These are phyloP conservation scores for Beverwykella pulmonaria DNA, from an alignment of 495 filamentous ascomycete species.

Conservation along the genomic window DNA sequence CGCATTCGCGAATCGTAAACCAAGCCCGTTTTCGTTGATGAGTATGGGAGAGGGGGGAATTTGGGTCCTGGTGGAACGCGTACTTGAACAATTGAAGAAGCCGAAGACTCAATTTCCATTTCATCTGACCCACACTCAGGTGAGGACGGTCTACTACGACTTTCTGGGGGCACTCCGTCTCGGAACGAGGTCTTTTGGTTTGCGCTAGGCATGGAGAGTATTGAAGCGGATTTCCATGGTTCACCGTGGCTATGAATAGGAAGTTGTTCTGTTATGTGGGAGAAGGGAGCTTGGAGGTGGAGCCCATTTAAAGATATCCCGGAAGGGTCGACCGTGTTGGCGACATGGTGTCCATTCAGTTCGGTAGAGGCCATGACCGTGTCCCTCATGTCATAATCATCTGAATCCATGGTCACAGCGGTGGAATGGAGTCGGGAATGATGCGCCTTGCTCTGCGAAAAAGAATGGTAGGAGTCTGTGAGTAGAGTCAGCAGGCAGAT, in stretches of 20 bases:
- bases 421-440: background rate
- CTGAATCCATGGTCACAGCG: background rate
- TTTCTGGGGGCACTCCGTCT: background rate
- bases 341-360: background rate
- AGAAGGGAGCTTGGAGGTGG: background rate
- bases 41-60: constrained; percentile 42
- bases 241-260: constrained; percentile 8
- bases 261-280: constrained; percentile 1
- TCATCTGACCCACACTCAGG: constrained; percentile 11
- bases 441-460: background rate
- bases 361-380: constrained; percentile 16
- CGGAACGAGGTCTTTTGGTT: background rate
- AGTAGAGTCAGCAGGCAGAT: background rate
- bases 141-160: background rate
- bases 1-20: constrained; percentile 94
- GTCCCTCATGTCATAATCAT: constrained; percentile 8
- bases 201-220: background rate
- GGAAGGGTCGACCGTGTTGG: constrained; percentile 21
- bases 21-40: constrained; percentile 59
- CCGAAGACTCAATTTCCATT: constrained; percentile 22
- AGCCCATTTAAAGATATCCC: background rate
- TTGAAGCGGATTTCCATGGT: background rate
- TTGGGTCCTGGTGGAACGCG: constrained; percentile 28
- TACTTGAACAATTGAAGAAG: constrained; percentile 20
- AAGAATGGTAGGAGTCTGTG: background rate